Conservation (phyloP, 2,329 filamentous ascomycete species). For the Daldinia eschscholtzii region DNA sequence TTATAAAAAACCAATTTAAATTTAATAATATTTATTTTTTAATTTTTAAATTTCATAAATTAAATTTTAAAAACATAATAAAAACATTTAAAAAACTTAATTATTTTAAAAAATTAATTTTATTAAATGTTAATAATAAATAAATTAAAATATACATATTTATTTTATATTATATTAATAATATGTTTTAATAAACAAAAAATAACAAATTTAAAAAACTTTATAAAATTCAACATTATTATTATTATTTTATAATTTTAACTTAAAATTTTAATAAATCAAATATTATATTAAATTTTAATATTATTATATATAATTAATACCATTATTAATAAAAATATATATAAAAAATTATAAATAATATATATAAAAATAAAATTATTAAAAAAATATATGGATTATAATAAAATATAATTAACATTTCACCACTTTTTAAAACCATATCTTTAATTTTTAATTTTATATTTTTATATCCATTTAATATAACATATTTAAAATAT, state of each 20-base stretch:
- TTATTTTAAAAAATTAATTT: background rate
- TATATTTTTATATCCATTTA: no score
- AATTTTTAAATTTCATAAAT: background rate
- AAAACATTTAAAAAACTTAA: background rate
- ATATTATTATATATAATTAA: background rate
- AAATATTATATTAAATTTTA: slow-evolving; percentile 3
- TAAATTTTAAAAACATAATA: background rate
- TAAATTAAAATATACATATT: background rate
- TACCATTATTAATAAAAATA: background rate
- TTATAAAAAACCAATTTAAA: background rate
- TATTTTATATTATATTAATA: background rate
- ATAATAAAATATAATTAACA: background rate
- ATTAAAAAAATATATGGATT: background rate
- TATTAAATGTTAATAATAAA: no score
- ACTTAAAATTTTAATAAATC: background rate
- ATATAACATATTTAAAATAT: background rate
- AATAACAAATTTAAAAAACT: background rate
- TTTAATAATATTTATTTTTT: background rate
- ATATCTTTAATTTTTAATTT: background rate
- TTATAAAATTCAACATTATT: background rate
- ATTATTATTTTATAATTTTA: background rate
- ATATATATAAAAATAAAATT: slow-evolving; percentile 1
- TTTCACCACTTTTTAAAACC: no score
- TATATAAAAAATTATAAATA: background rate
- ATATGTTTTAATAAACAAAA: background rate